Percentiles rank a stretch among this genome's conserved stretches.
These are phyloP conservation scores for Brassica nigra DNA, from an alignment of 345 rosid genomes.

Conservation along the genomic window DNA sequence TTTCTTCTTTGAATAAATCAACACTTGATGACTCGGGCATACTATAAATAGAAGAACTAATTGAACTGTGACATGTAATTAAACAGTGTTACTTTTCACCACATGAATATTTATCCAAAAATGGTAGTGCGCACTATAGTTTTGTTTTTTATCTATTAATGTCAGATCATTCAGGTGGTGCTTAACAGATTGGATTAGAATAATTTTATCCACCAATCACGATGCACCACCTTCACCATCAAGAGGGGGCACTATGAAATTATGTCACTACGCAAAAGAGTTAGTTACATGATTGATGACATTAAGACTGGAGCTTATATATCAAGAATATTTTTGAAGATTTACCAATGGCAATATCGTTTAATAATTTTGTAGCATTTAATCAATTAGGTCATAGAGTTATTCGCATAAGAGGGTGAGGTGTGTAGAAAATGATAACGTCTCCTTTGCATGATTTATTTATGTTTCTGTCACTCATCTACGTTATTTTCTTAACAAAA, in stretches of 20 bases:
- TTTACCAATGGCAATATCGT: neutral
- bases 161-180: constrained; percentile 29
- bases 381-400: neutral
- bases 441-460: neutral
- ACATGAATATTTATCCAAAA: neutral
- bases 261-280: constrained; percentile 21
- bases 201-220: constrained; percentile 5
- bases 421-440: neutral
- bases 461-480: neutral
- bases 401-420: neutral
- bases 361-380: neutral
- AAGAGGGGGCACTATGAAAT: constrained; percentile 18
- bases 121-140: constrained; percentile 18
- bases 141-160: neutral
- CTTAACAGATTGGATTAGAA: neutral
- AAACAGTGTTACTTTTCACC: neutral
- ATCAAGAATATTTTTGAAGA: neutral
- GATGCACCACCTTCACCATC: constrained; percentile 27
- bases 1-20: neutral
- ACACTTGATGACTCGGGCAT: neutral
- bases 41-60: constrained; percentile 7
- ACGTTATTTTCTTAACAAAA: neutral
- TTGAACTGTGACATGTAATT: neutral
- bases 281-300: constrained; percentile 11
- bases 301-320: neutral